Percentiles rank a stretch among this genome's conserved stretches.
Evolutionary conservation across 1,284 basidiomycete genomes (phyloP).

Genomic region (Puccinia hordei): DNA sequence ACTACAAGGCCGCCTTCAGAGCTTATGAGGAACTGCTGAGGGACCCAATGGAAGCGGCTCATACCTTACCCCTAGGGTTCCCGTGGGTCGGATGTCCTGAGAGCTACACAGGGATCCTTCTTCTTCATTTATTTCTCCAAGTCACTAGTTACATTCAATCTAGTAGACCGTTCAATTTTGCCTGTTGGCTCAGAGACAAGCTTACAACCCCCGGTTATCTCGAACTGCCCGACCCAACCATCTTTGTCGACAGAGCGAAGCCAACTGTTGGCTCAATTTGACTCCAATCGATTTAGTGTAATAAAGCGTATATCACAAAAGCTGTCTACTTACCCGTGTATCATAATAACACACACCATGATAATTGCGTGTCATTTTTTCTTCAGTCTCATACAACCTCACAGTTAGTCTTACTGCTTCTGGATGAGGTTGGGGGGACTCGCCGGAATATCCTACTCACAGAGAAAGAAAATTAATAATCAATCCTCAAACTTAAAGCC

Average conservation of each 20-base stretch:
- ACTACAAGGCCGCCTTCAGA: neutral
- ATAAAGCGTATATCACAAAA: neutral
- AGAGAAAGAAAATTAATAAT: too few species aligned
- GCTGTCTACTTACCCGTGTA: too few species aligned
- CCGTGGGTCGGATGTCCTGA: conserved; percentile 19
- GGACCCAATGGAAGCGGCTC: conserved; percentile 10
- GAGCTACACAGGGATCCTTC: neutral
- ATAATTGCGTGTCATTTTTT: too few species aligned
- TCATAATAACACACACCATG: too few species aligned
- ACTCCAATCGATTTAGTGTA: neutral
- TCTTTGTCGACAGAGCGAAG: neutral
- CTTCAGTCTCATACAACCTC: too few species aligned
- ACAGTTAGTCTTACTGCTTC: too few species aligned
- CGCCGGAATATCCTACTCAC: too few species aligned
- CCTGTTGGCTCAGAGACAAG: neutral
- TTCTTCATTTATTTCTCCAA: conserved; percentile 2
- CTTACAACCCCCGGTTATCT: neutral
- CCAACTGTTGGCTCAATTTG: neutral
- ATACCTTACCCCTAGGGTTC: neutral
- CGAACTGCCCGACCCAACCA: neutral
- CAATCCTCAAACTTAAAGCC: too few species aligned
- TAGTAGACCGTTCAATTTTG: neutral
- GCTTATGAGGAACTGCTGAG: conserved; percentile 50
- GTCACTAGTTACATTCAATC: neutral
- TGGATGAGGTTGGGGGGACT: too few species aligned